Evolutionary conservation across 1,284 basidiomycete genomes (phyloP).

Genomic region (Ustilago curta): DNA sequence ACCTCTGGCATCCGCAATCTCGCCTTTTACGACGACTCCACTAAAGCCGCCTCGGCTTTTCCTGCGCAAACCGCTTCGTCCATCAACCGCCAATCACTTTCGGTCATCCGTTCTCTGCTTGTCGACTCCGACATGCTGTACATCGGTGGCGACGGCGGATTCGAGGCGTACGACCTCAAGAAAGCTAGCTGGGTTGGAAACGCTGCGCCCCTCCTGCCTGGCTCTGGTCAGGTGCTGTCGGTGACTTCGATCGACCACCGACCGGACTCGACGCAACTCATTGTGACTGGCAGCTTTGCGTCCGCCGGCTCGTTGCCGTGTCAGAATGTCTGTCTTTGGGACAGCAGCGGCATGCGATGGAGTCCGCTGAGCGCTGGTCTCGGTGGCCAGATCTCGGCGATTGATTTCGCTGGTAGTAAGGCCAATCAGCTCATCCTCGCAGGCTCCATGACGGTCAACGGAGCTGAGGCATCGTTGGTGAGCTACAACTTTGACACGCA

Average conservation of each 20-base stretch:
- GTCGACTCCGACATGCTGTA: constrained; percentile 62
- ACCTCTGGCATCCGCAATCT: constrained; percentile 74
- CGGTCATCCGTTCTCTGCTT: constrained; percentile 74
- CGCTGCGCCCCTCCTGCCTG: constrained; percentile 45
- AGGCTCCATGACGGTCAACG: constrained; percentile 80
- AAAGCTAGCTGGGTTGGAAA: constrained; percentile 53
- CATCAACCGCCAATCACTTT: constrained; percentile 29
- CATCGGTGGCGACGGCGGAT: constrained; percentile 63
- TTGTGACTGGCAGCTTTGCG: constrained; percentile 87
- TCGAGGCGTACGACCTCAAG: constrained; percentile 58
- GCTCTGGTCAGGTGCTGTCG: constrained; percentile 71
- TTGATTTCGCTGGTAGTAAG: constrained; percentile 76
- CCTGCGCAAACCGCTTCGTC: constrained; percentile 46
- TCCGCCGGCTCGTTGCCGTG: constrained; percentile 82
- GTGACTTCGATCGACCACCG: constrained; percentile 82
- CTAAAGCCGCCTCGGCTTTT: constrained; percentile 74
- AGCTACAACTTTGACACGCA: constrained; percentile 78
- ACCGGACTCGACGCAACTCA: constrained; percentile 76
- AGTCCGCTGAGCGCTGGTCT: constrained; percentile 82
- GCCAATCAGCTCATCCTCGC: constrained; percentile 65
- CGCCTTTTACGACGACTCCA: constrained; percentile 78
- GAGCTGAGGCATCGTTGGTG: constrained; percentile 77
- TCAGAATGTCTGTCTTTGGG: constrained; percentile 82
- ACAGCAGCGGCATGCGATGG: constrained; percentile 80
- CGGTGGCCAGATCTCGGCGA: constrained; percentile 81